Evolutionary conservation across 257 asterid species (phyloP).

Genomic region (Lithospermum erythrorhizon): DNA sequence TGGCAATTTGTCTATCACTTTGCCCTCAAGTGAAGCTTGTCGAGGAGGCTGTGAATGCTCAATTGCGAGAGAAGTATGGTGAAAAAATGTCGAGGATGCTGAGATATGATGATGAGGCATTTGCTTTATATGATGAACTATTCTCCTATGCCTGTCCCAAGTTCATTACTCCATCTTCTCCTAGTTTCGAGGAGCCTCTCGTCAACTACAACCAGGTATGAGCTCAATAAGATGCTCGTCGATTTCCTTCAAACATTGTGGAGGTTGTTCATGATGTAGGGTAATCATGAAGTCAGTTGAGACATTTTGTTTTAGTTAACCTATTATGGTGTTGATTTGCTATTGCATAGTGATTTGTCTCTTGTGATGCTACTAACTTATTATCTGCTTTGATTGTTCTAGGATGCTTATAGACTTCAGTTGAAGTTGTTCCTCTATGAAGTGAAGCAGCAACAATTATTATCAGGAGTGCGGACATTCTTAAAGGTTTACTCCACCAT

Average conservation of each 20-base stretch:
- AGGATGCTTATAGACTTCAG: conserved; percentile 25
- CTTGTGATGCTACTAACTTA: not conserved
- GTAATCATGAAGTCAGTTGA: not conserved
- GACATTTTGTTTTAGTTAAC: not conserved
- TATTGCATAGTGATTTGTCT: not conserved
- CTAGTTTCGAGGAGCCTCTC: conserved; percentile 94
- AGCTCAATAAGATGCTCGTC: not conserved
- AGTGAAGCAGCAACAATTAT: conserved; percentile 87
- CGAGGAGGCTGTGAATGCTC: conserved; percentile 80
- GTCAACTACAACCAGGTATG: conserved; percentile 94
- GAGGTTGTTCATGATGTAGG: not conserved
- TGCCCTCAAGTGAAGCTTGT: conserved; percentile 87
- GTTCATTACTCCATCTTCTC: conserved; percentile 94
- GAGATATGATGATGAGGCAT: conserved; percentile 76
- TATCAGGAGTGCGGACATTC: conserved; percentile 70
- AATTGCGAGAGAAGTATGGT: conserved; percentile 81
- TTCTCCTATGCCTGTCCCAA: conserved; percentile 98
- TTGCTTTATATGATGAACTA: conserved; percentile 82
- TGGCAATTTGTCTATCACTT: conserved; percentile 77
- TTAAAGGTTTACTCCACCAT: conserved; percentile 80
- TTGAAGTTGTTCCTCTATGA: conserved; percentile 80
- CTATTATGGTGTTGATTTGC: not conserved
- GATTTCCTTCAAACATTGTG: not conserved
- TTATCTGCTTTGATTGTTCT: not conserved
- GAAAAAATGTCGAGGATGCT: conserved; percentile 92